Percentiles rank a stretch among this genome's conserved stretches.
Evolutionary conservation across 257 asterid species (phyloP).

Genomic region (Jaltomata sinuosa): DNA sequence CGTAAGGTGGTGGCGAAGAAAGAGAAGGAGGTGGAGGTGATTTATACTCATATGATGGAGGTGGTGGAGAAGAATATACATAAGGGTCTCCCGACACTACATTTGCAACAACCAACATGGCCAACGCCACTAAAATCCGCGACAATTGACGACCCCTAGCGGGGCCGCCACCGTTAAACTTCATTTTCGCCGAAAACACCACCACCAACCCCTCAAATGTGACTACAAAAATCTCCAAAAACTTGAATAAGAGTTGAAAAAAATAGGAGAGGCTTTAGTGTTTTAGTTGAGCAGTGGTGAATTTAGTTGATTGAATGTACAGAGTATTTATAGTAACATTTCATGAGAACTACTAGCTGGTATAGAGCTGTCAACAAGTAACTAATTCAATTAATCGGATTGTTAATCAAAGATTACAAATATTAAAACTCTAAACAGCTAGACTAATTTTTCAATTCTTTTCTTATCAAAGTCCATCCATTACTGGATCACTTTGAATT

Average conservation of each 20-base stretch:
- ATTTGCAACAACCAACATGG: background rate
- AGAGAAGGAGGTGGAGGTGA: background rate
- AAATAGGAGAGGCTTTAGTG: background rate
- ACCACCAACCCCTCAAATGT: background rate
- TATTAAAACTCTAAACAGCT: background rate
- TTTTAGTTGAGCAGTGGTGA: slow-evolving; percentile 5
- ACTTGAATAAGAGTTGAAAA: background rate
- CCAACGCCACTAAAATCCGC: slow-evolving; percentile 6
- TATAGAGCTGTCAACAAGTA: slow-evolving; percentile 4
- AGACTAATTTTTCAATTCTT: background rate
- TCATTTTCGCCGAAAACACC: slow-evolving; percentile 4
- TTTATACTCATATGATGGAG: slow-evolving; percentile 1
- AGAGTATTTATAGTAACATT: slow-evolving; percentile 3
- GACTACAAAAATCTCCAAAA: background rate
- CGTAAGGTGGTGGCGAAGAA: background rate
- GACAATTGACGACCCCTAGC: slow-evolving; percentile 5
- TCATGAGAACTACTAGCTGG: background rate
- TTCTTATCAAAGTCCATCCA: background rate
- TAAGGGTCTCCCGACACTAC: slow-evolving; percentile 13
- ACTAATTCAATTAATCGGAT: slow-evolving; percentile 5
- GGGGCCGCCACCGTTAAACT: slow-evolving; percentile 11
- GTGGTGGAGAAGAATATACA: slow-evolving; percentile 12
- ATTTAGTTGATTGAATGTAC: background rate
- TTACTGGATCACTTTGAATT: background rate
- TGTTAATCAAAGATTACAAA: background rate